Evolutionary conservation across 306 rosid genomes (phyloP).

Genomic region (Acacia melanoxylon): DNA sequence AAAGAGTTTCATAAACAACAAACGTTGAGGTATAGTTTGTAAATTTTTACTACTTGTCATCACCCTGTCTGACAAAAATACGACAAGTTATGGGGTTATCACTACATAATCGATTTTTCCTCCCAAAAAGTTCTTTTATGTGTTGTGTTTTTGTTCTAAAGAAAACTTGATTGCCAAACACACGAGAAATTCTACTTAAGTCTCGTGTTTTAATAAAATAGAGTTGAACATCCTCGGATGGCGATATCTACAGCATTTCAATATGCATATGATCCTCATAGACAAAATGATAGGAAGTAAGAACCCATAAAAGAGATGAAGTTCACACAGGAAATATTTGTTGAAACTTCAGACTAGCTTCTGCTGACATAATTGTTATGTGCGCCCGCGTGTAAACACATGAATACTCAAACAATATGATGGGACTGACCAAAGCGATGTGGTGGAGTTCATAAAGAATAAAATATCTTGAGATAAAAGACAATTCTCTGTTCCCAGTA

Average conservation of each 20-base stretch:
- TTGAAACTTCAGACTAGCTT: neutral
- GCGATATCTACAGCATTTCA: neutral
- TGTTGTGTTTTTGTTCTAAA: neutral
- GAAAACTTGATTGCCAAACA: neutral
- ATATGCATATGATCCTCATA: neutral
- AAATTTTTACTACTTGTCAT: neutral
- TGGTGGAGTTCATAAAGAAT: neutral
- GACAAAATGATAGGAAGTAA: neutral
- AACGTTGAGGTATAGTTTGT: neutral
- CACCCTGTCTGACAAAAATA: neutral
- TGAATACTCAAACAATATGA: no score
- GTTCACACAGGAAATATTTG: neutral
- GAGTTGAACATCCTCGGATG: neutral
- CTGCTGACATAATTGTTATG: neutral
- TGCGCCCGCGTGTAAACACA: neutral
- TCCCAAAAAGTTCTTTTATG: neutral
- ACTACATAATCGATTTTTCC: neutral
- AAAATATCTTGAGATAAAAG: neutral
- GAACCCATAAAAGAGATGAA: neutral
- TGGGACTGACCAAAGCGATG: neutral
- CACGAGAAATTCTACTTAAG: neutral
- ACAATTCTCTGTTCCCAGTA: neutral
- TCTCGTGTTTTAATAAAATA: neutral
- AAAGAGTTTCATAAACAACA: neutral
- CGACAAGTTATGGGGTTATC: neutral